Evolutionary conservation across 257 asterid species (phyloP), one percentile per base, ranked within the genome.

Genomic region (Ocimum tenuiflorum): DNA sequence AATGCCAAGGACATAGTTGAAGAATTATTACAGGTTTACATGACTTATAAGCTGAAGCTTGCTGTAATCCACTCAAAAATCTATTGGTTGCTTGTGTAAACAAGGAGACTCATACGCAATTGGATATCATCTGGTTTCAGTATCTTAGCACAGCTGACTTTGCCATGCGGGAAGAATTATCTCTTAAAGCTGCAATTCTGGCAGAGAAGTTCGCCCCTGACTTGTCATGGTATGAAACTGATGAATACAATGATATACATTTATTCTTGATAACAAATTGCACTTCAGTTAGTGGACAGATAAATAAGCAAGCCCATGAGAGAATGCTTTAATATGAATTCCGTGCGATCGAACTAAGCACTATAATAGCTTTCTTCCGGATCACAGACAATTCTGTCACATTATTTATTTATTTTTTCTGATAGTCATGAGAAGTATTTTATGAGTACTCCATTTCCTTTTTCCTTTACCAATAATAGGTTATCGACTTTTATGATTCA

Each of bases 201-300:
- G 94, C 96, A 4, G 97, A 91, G 87, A 91, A 91, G 79, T 91
- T 91, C 78, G 95, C 97, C 46, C 97, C 97, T 36, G 97, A 91
- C 83, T 77, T 91, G 73, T 86, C 97, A 47, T 91, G 97, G 97
- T 91, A 88, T 67, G 88, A 64, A 48, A 10, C 41, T 47, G 27
- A 38, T 52, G 17, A 22, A 43, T 66, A 15, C 36, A 64, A 56
- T 35, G 35, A 19, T 41, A 62, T 60, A 19, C 58, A 19, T 52
- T 59, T 39, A 20, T 70, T 19, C 61, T 41, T 39, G 48, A 63
- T 64, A 73, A 52, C 64, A 53, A 57, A 47, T 63, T 53, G 50
- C 19, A 9, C 33, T 36, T 65, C 39, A 15, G 69, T 47, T 57
- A 4, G 35, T 51, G 54, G 48, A 41, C 39, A 17, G 42, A 11